Conservation (phyloP, 2,329 filamentous ascomycete species). For the Phoma sp. region DNA sequence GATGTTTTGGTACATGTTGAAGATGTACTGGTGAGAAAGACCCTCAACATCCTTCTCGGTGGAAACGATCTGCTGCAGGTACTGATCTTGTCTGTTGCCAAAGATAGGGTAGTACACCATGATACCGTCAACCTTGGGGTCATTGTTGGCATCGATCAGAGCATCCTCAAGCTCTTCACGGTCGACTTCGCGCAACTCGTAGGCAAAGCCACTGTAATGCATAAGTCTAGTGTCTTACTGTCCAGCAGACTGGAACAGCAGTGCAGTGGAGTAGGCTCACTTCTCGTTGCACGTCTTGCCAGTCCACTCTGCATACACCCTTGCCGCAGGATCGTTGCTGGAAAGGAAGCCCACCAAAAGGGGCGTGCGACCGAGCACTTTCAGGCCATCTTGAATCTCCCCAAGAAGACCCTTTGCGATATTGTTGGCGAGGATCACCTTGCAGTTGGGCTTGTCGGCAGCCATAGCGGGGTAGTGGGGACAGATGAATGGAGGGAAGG, state of each 20-base stretch:
- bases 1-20: conserved; percentile 99
- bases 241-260: conserved; percentile 5
- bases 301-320: conserved; percentile 96
- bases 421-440: conserved; percentile 86
- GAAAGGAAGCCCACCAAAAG: conserved; percentile 90
- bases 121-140: conserved; percentile 79
- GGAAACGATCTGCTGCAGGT: conserved; percentile 92
- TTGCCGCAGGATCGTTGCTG: conserved; percentile 86
- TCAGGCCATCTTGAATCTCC: conserved; percentile 78
- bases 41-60: conserved; percentile 95
- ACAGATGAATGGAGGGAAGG: not conserved
- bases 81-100: conserved; percentile 86
- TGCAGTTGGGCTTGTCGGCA: conserved; percentile 67
- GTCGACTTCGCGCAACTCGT: conserved; percentile 80
- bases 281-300: conserved; percentile 96
- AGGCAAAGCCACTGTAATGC: conserved; percentile 78
- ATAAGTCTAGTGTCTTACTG: conserved; percentile 7
- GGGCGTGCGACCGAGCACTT: conserved; percentile 73
- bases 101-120: conserved; percentile 99
- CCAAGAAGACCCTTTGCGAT: conserved; percentile 81
- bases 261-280: conserved; percentile 62
- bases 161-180: conserved; percentile 90
- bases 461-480: conserved; percentile 39
- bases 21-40: conserved; percentile 89
- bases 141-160: conserved; percentile 82